These are phyloP conservation scores for Kwoniella botswanensis DNA, from an alignment of 768 basidiomycete genomes.

Conservation along the genomic window DNA sequence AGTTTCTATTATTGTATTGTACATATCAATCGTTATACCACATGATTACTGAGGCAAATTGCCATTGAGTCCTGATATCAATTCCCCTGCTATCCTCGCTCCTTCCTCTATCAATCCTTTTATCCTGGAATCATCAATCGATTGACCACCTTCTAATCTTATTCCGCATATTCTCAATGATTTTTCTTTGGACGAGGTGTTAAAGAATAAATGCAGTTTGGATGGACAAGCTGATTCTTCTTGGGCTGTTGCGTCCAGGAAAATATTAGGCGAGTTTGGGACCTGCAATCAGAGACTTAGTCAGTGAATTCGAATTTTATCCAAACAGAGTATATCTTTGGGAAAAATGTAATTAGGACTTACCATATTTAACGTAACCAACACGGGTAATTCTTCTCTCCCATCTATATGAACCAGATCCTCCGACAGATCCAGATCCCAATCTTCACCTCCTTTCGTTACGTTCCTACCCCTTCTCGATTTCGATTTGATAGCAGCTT, in stretches of 20 bases:
- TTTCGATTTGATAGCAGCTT: slow-evolving; percentile 50
- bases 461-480: slow-evolving; percentile 27
- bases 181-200: neutral
- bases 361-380: slow-evolving; percentile 54
- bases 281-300: slow-evolving; percentile 29
- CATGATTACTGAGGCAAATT: slow-evolving; percentile 13
- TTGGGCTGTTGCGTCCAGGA: slow-evolving; percentile 52
- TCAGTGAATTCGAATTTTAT: neutral
- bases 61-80: slow-evolving; percentile 20
- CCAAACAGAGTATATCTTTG: neutral
- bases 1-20: too few relatives aligned
- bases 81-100: slow-evolving; percentile 8
- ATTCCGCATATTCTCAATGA: slow-evolving; percentile 48
- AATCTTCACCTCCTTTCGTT: slow-evolving; percentile 48
- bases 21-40: too few relatives aligned
- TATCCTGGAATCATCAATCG: slow-evolving; percentile 41
- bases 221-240: slow-evolving; percentile 57
- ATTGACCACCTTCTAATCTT: slow-evolving; percentile 51
- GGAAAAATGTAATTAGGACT: too few relatives aligned
- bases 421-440: slow-evolving; percentile 54
- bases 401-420: slow-evolving; percentile 35
- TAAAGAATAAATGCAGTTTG: slow-evolving; percentile 50
- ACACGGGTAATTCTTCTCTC: slow-evolving; percentile 47
- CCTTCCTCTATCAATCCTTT: slow-evolving; percentile 38
- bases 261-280: slow-evolving; percentile 38